Base-by-base conservation (phyloP, 805 yeast species). In the Starmerella ratchasimensis region DNA sequence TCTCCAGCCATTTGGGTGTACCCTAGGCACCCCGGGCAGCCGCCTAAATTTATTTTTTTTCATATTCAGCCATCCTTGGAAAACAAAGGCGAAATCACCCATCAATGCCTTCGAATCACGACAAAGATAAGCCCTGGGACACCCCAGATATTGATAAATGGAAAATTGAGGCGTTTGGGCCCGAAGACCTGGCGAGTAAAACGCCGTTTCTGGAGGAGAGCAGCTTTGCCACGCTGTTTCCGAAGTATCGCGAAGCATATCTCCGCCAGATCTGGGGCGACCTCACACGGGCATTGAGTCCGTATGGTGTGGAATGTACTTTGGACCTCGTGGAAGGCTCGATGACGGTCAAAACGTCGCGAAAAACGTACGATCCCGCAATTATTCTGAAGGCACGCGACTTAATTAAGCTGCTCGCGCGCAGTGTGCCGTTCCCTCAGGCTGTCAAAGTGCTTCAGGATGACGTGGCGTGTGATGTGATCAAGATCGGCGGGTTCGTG, bases 101-200 rank as follows among this genome's bases (percentile, higher is more conserved):
- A n/a, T 52, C 45, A 31, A 88, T 88, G 98, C 83, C 79, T 18
- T 82, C 95, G 2, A 82, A 93, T 33, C 86, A 88, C 59, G 82
- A 90, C 59, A 77, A 75, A 54, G 97, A 90, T 52, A 88, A 88
- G 60, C 97, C 97, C 37, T 86, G 97, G 97, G 97, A 86, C 56
- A 86, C 94, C 9, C 82, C 80, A 16, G 95, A 84, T 50, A 76
- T 86, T 41, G 94, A 86, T 57, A 86, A 88, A 58, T 88, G 98
- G 98, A 66, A 70, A 50, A 65, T 74, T 25, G 94, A 82, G 25
- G 93, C 83, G 40, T 90, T 90, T 65, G 78, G 69, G 48, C 82
- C 83, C 2, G 94, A 83, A 50, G 94, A 90, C 55, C 82, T 84
- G 54, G 75, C 73, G 5, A 72, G 86, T 9, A 95, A 96, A 0